phyloP scores from a whole-genome alignment of 2,329 filamentous ascomycete genomes.

The Exophiala sideris region DNA sequence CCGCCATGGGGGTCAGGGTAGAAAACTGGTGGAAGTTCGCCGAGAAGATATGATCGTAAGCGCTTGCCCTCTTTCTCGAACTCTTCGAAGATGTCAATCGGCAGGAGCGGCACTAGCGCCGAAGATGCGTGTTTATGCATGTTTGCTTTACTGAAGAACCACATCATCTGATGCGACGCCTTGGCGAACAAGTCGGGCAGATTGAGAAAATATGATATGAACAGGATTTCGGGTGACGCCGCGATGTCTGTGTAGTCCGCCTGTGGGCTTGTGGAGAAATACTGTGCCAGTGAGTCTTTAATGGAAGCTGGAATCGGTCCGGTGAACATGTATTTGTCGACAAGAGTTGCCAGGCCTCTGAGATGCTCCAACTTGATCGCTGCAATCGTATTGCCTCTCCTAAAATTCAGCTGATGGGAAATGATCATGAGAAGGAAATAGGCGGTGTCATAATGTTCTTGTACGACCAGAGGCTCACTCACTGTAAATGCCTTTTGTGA shows the following conservation, averaged over 20 bases:
- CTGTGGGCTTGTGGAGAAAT: not conserved
- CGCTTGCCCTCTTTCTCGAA: not conserved
- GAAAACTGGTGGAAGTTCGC: not conserved
- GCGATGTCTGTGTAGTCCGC: not conserved
- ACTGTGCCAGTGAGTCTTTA: not conserved
- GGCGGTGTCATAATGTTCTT: not conserved
- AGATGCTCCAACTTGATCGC: not conserved
- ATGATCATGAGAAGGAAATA: slow-evolving; percentile 5
- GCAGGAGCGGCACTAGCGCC: not conserved
- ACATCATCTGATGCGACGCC: slow-evolving; percentile 3
- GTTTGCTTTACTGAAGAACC: not conserved
- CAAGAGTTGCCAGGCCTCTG: not conserved
- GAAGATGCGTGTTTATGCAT: not conserved
- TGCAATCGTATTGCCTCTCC: not conserved
- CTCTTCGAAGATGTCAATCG: not conserved
- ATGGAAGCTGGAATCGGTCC: not conserved
- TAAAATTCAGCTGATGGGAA: not conserved
- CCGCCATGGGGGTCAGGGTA: not conserved
- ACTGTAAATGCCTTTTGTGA: not conserved
- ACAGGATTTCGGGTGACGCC: not conserved
- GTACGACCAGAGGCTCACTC: not conserved
- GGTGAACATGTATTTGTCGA: slow-evolving; percentile 1
- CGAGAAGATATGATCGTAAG: not conserved
- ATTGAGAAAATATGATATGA: not conserved
- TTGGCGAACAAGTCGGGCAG: not conserved